phyloP scores from a whole-genome alignment of 2,329 filamentous ascomycete species.

The Helicocarpus griseus region DNA sequence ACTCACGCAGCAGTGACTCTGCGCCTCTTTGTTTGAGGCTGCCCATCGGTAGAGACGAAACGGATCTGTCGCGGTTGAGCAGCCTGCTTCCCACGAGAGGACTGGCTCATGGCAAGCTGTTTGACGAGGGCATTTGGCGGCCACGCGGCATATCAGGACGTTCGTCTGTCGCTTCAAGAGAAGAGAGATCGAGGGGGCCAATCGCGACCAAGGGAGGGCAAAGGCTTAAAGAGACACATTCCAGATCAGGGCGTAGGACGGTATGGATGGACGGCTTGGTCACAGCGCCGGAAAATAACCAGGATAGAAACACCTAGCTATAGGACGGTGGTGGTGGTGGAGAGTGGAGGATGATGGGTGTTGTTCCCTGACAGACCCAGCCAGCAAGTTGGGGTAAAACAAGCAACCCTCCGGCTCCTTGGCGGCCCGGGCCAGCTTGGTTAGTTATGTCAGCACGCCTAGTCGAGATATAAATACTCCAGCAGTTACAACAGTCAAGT shows the following conservation, averaged over 20 bases:
- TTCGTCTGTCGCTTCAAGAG: not conserved
- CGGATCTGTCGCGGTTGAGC: slow-evolving; percentile 45
- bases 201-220: not conserved
- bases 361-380: too few relatives aligned
- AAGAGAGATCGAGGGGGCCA: not conserved
- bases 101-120: slow-evolving; percentile 16
- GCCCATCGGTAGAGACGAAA: slow-evolving; percentile 74
- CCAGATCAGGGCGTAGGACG: not conserved
- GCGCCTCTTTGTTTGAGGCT: slow-evolving; percentile 67
- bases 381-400: not conserved
- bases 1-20: slow-evolving; percentile 73
- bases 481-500: too few relatives aligned
- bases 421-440: too few relatives aligned
- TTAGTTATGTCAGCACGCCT: not conserved
- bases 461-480: not conserved
- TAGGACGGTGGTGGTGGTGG: too few relatives aligned
- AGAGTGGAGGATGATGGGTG: too few relatives aligned
- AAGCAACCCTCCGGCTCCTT: too few relatives aligned
- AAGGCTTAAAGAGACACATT: not conserved
- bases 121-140: not conserved
- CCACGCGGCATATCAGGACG: not conserved
- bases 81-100: slow-evolving; percentile 16
- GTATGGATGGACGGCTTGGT: not conserved
- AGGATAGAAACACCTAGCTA: too few relatives aligned
- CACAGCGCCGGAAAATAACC: not conserved